phyloP scores from a whole-genome alignment of 2,329 filamentous ascomycete species.

The Tolypocladium ovalisporum region DNA sequence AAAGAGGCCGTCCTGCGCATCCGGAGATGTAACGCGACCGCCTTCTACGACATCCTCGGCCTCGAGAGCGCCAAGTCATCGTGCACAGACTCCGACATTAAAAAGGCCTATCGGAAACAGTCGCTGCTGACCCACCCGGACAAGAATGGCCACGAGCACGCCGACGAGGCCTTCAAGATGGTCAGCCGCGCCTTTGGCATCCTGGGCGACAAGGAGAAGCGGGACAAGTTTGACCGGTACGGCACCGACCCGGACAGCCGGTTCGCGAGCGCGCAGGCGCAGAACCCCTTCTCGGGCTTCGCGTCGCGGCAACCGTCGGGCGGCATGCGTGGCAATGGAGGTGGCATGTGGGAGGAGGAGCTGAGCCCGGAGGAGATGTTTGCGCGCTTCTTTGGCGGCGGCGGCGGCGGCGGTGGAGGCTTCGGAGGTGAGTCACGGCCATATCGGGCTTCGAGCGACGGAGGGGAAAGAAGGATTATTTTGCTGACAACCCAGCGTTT shows the following conservation, averaged over 20 bases:
- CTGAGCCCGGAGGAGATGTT: constrained; percentile 96
- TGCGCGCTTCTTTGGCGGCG: constrained; percentile 87
- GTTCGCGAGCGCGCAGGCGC: constrained; percentile 55
- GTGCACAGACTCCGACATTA: constrained; percentile 75
- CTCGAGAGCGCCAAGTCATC: constrained; percentile 53
- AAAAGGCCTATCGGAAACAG: constrained; percentile 94
- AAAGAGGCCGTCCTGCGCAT: constrained; percentile 87
- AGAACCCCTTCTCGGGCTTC: constrained; percentile 55
- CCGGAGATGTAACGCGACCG: constrained; percentile 69
- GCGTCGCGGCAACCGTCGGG: constrained; percentile 31
- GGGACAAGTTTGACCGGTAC: constrained; percentile 71
- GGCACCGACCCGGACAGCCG: constrained; percentile 87
- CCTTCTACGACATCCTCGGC: constrained; percentile 91
- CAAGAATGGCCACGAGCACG: constrained; percentile 93
- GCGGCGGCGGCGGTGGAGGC: constrained; percentile 58
- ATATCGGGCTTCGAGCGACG: too few species aligned
- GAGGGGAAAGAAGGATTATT: too few species aligned
- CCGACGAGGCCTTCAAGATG: constrained; percentile 98
- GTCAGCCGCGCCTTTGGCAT: constrained; percentile 89
- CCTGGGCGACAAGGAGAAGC: constrained; percentile 84
- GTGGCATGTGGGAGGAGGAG: constrained; percentile 73
- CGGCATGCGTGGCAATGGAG: constrained; percentile 35
- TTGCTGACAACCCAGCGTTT: constrained; percentile 38
- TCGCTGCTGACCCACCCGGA: constrained; percentile 93
- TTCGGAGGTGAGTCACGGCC: constrained; percentile 27